Evolutionary conservation across 352 stramenopile species (phyloP).

Genomic region (Blastocystis sp.): DNA sequence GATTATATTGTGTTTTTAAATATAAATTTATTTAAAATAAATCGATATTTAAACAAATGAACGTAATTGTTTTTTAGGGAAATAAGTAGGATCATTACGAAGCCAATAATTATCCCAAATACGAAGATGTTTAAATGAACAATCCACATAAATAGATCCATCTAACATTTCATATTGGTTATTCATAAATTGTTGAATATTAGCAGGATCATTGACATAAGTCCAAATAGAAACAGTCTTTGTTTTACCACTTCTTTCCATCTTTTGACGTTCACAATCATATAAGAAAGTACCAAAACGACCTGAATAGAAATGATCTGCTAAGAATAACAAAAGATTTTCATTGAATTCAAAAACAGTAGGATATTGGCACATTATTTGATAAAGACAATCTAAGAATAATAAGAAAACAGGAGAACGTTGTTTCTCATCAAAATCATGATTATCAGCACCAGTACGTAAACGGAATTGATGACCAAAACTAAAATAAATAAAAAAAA

Average conservation of each 20-base stretch:
- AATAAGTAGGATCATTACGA: slow-evolving; percentile 15
- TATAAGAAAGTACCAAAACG: slow-evolving; percentile 92
- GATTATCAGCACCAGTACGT: slow-evolving; percentile 72
- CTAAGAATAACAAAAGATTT: slow-evolving; percentile 65
- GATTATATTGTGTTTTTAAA: too few relatives aligned
- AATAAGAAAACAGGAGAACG: slow-evolving; percentile 89
- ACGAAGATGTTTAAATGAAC: slow-evolving; percentile 32
- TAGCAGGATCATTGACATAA: slow-evolving; percentile 29
- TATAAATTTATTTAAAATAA: too few relatives aligned
- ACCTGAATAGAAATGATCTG: slow-evolving; percentile 81
- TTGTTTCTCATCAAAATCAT: slow-evolving; percentile 72
- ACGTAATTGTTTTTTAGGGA: slow-evolving; percentile 33
- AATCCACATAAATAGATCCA: slow-evolving; percentile 10
- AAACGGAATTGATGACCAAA: slow-evolving; percentile 93
- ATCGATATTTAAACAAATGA: too few relatives aligned
- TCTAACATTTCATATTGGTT: slow-evolving; percentile 12
- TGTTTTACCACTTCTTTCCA: slow-evolving; percentile 29
- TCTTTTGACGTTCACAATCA: slow-evolving; percentile 69
- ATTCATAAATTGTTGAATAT: slow-evolving; percentile 22
- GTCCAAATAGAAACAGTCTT: slow-evolving; percentile 28
- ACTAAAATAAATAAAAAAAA: too few relatives aligned
- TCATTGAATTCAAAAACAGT: slow-evolving; percentile 88
- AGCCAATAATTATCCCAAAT: slow-evolving; percentile 32
- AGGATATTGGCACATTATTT: slow-evolving; percentile 80
- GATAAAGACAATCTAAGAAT: slow-evolving; percentile 90